Evolutionary conservation across 164 flowering plant genomes (phyloP).

Genomic region (Chimonanthus praecox): DNA sequence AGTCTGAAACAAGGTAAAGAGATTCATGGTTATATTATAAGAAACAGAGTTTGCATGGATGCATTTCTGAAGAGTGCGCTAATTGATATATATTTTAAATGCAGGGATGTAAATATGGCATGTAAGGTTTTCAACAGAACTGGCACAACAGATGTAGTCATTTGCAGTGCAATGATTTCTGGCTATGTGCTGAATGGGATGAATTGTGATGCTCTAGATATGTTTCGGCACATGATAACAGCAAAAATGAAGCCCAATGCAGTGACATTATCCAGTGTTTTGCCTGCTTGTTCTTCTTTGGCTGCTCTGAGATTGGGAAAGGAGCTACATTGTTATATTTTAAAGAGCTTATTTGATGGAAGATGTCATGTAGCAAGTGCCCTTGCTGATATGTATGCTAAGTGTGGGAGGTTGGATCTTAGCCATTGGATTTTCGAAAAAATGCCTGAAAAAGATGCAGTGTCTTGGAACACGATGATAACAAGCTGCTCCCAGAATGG

Average conservation of each 20-base stretch:
- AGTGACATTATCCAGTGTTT: slow-evolving; percentile 56
- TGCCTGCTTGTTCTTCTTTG: slow-evolving; percentile 68
- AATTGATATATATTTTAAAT: slow-evolving; percentile 70
- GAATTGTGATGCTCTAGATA: slow-evolving; percentile 47
- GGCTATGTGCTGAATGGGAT: slow-evolving; percentile 71
- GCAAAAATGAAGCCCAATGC: slow-evolving; percentile 49
- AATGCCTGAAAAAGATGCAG: slow-evolving; percentile 44
- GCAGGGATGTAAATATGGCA: slow-evolving; percentile 58
- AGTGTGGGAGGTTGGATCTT: slow-evolving; percentile 88
- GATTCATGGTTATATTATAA: slow-evolving; percentile 58
- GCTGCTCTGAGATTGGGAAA: slow-evolving; percentile 54
- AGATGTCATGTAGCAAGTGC: slow-evolving; percentile 60
- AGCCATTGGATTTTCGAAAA: slow-evolving; percentile 38
- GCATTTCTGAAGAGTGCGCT: slow-evolving; percentile 69
- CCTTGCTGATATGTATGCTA: slow-evolving; percentile 73
- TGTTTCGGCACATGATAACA: slow-evolving; percentile 38
- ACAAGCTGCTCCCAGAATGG: slow-evolving; percentile 60
- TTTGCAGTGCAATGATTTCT: slow-evolving; percentile 74
- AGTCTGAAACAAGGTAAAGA: slow-evolving; percentile 49
- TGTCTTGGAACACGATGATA: slow-evolving; percentile 82
- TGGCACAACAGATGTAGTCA: slow-evolving; percentile 43
- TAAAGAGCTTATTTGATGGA: slow-evolving; percentile 41
- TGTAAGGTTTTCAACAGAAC: slow-evolving; percentile 37
- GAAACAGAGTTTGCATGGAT: slow-evolving; percentile 51
- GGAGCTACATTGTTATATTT: slow-evolving; percentile 61